Base-by-base conservation (phyloP, 75 land plant genomes). In the Picea sitchensis region DNA sequence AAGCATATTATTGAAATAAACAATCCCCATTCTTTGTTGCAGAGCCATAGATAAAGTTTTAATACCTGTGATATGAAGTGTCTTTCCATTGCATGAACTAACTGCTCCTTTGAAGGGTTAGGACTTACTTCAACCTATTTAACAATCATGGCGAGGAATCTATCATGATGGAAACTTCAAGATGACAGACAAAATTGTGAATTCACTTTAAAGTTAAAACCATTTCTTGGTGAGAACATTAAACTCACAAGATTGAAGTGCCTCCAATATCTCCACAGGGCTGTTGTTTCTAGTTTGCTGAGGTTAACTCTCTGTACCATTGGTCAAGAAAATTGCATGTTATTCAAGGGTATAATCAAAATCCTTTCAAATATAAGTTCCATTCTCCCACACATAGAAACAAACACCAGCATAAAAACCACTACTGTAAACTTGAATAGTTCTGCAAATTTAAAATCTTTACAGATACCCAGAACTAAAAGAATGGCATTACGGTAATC, bases 211-310 rank as follows among this genome's bases (percentile, higher is more conserved):
- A n/a, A n/a, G n/a, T n/a, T n/a, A n/a, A n/a, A n/a, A n/a, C n/a
- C n/a, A n/a, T n/a, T n/a, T n/a, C n/a, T n/a, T n/a, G n/a, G n/a
- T n/a, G n/a, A n/a, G n/a, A n/a, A n/a, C n/a, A n/a, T n/a, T n/a
- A n/a, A n/a, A n/a, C n/a, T n/a, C n/a, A n/a, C 84, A 60, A 83
- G 83, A 56, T 83, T 80, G 60, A 83, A 83, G 76, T 83, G 84
- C 8, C 77, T 73, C 82, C 84, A 75, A 68, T 83, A 83, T 36
- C 83, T 73, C 82, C 82, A 71, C 54, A 83, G 59, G 31, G 84
- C 78, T 11, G 83, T 69, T 56, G 84, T 83, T 26, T 83, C 84
- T 58, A 83, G 44, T 31, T 83, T 83, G 84, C 84, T 83, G 31
- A 83, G 84, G 58, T 83, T 77, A 34, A 81, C 84, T 7, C 34